phyloP scores from a whole-genome alignment of 2,329 filamentous ascomycete species.

The Conoideocrella luteorostrata region DNA sequence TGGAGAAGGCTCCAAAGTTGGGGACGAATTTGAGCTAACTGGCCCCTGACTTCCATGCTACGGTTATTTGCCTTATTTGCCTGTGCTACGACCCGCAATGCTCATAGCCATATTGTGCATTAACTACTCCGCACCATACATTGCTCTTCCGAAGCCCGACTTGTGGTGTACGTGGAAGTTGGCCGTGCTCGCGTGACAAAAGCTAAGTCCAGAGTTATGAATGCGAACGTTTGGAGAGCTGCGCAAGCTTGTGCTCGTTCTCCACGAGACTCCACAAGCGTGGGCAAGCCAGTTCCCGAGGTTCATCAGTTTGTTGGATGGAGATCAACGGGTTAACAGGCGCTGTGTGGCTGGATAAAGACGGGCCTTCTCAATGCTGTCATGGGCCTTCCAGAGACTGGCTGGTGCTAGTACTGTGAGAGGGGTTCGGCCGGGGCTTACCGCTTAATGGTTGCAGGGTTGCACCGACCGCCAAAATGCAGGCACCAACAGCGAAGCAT shows the following conservation, averaged over 20 bases:
- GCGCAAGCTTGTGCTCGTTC: not conserved
- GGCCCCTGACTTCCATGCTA: too few species aligned
- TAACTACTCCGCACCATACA: too few species aligned
- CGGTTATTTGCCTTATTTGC: too few species aligned
- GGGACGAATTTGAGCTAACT: too few species aligned
- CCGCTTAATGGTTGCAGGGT: not conserved
- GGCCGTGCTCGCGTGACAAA: not conserved
- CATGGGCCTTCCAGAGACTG: too few species aligned
- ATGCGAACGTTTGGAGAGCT: too few species aligned
- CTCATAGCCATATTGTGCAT: too few species aligned
- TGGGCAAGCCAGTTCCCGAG: not conserved
- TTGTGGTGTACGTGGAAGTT: too few species aligned
- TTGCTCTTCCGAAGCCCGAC: too few species aligned
- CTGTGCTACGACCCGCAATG: too few species aligned
- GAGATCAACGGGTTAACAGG: not conserved
- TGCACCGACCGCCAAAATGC: slow-evolving; percentile 1
- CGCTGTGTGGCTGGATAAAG: not conserved
- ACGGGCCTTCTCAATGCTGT: too few species aligned
- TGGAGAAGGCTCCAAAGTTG: too few species aligned
- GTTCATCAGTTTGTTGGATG: not conserved
- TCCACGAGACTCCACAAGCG: not conserved
- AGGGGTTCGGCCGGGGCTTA: not conserved
- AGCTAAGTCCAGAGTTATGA: not conserved
- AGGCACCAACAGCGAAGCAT: not conserved
- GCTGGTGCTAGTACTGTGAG: not conserved